Evolutionary conservation across 345 rosid species (phyloP).

Genomic region (Brassica napus): DNA sequence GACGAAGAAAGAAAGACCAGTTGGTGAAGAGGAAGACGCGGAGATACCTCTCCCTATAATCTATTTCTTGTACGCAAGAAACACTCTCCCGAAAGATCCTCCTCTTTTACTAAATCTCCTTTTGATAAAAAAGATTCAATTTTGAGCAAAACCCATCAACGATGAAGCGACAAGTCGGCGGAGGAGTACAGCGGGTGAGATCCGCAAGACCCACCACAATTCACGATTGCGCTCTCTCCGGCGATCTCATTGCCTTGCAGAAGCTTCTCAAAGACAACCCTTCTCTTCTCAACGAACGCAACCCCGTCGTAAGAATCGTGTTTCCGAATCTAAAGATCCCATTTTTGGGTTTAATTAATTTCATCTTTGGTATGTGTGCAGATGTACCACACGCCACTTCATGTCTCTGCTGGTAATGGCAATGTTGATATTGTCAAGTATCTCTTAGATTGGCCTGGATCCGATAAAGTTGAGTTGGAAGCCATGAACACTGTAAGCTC

Average conservation of each 20-base stretch:
- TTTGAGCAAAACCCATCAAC: constrained; percentile 2
- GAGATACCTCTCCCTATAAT: constrained; percentile 25
- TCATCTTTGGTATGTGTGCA: constrained; percentile 35
- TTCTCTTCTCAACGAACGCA: constrained; percentile 81
- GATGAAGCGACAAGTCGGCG: constrained; percentile 50
- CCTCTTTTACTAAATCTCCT: background rate
- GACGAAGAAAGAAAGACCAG: background rate
- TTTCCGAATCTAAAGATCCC: too few relatives aligned
- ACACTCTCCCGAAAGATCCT: constrained; percentile 27
- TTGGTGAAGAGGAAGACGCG: constrained; percentile 51
- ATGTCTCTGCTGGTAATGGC: constrained; percentile 86
- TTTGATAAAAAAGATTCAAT: background rate
- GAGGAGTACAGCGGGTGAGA: constrained; percentile 59
- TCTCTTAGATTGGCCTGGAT: constrained; percentile 74
- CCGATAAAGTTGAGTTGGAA: constrained; percentile 78
- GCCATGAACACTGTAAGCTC: constrained; percentile 73
- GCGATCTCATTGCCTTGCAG: constrained; percentile 70
- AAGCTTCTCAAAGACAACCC: constrained; percentile 67
- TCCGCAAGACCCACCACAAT: constrained; percentile 72
- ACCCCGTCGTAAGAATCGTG: constrained; percentile 61
- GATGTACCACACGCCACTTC: constrained; percentile 99
- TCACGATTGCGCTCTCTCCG: constrained; percentile 84
- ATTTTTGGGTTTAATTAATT: background rate
- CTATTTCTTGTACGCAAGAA: background rate
- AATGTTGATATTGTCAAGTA: constrained; percentile 68